These are phyloP conservation scores for Fusarium sp. DNA, from an alignment of 2,329 filamentous ascomycete genomes.

Conservation along the genomic window DNA sequence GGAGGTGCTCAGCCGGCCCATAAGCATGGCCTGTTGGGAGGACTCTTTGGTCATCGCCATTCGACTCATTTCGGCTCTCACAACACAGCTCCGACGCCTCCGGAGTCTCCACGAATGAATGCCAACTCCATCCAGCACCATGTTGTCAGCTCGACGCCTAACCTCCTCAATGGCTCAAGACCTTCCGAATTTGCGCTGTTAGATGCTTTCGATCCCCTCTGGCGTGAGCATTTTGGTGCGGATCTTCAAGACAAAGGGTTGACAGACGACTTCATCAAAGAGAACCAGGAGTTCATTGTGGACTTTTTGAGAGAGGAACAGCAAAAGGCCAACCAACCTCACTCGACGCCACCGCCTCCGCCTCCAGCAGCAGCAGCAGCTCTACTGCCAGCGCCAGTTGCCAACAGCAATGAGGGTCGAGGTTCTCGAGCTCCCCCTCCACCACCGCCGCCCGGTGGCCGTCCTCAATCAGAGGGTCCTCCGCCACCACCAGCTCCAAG, in stretches of 20 bases:
- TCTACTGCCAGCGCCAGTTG: conserved; percentile 43
- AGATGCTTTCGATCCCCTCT: conserved; percentile 72
- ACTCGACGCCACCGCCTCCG: conserved; percentile 41
- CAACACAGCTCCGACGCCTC: conserved; percentile 67
- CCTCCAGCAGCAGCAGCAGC: conserved; percentile 42
- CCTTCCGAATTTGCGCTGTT: conserved; percentile 66
- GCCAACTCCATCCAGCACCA: conserved; percentile 50
- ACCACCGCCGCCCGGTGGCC: conserved; percentile 49
- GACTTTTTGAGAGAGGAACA: conserved; percentile 71
- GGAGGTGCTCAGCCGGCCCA: conserved; percentile 56
- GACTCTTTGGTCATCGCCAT: conserved; percentile 71
- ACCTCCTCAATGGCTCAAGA: conserved; percentile 57
- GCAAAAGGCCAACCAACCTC: conserved; percentile 49
- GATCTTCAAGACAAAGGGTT: conserved; percentile 71
- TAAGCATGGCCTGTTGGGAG: conserved; percentile 65
- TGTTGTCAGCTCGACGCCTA: conserved; percentile 57
- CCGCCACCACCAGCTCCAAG: conserved; percentile 46
- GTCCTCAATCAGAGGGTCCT: conserved; percentile 43
- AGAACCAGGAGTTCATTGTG: conserved; percentile 76
- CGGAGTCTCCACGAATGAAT: conserved; percentile 65
- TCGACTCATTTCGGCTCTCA: conserved; percentile 58
- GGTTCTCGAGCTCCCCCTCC: conserved; percentile 52
- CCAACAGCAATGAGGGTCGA: conserved; percentile 48
- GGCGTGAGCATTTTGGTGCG: conserved; percentile 74
- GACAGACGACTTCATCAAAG: conserved; percentile 73